A percentile compares a stretch with the other conserved stretches of the same genome.
phyloP scores from a whole-genome alignment of 352 stramenopile species.

The Achlya hypogyna region DNA sequence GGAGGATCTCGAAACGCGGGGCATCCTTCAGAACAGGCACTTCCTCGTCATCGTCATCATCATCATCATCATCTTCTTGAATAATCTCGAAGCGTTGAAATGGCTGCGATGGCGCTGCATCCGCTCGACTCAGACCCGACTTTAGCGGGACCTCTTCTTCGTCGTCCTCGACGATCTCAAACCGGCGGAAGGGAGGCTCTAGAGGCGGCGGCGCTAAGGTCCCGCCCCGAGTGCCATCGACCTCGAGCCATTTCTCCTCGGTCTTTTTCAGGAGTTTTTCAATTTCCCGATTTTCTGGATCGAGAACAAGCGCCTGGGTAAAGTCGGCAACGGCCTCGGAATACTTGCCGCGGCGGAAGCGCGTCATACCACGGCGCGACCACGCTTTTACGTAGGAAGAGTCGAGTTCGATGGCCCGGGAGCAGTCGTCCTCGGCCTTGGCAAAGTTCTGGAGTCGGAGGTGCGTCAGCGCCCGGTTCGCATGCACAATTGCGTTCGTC shows the following conservation, averaged over 20 bases:
- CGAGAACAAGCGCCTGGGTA: constrained; percentile 44
- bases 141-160: constrained; percentile 29
- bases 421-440: constrained; percentile 80
- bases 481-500: constrained; percentile 64
- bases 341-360: constrained; percentile 82
- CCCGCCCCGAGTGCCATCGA: constrained; percentile 32
- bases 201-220: not conserved
- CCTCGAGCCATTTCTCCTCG: constrained; percentile 55
- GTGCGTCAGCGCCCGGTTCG: constrained; percentile 80
- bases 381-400: constrained; percentile 82
- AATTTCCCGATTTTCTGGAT: constrained; percentile 66
- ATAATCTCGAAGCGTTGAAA: constrained; percentile 72
- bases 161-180: constrained; percentile 48
- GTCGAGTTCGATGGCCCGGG: constrained; percentile 64
- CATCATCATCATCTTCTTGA: constrained; percentile 27
- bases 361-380: constrained; percentile 60
- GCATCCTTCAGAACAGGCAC: not conserved
- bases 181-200: constrained; percentile 34
- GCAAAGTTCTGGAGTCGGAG: constrained; percentile 77
- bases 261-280: constrained; percentile 70
- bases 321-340: constrained; percentile 77
- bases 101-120: constrained; percentile 23
- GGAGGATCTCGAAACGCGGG: not conserved
- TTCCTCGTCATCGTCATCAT: not conserved
- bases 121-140: constrained; percentile 21